A percentile compares a stretch with the other conserved stretches of the same genome.
phyloP scores from a whole-genome alignment of 345 rosid species.

The Corchorus capsularis region DNA sequence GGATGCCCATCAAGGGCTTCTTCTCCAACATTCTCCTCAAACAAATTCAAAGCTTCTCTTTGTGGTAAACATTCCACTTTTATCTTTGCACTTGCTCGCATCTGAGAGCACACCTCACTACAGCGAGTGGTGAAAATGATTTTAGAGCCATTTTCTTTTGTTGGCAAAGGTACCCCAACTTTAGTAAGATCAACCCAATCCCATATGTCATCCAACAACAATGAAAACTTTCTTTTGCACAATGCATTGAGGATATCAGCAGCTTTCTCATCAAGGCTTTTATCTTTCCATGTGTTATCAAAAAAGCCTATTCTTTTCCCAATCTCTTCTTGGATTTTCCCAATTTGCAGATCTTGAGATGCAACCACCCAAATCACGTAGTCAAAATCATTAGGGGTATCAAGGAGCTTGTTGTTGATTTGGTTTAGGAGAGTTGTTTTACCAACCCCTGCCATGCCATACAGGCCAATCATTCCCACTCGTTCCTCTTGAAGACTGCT shows the following conservation, averaged over 20 bases:
- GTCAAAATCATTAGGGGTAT: neutral
- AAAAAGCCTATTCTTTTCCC: neutral
- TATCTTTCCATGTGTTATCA: neutral
- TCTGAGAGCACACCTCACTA: conserved; percentile 16
- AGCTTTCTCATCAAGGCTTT: conserved; percentile 8
- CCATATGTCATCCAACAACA: conserved; percentile 33
- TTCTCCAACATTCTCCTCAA: conserved; percentile 16
- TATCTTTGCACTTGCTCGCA: conserved; percentile 18
- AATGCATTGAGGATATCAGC: neutral
- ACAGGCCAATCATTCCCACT: neutral
- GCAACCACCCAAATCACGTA: neutral
- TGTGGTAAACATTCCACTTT: conserved; percentile 11
- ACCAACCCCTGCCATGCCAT: conserved; percentile 21
- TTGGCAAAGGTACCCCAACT: conserved; percentile 21
- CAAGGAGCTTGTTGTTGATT: neutral
- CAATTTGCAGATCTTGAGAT: neutral
- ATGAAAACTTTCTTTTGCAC: conserved; percentile 10
- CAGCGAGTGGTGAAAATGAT: conserved; percentile 26
- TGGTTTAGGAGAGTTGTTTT: conserved; percentile 16
- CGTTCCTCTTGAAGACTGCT: neutral
- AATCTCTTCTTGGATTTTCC: conserved; percentile 4
- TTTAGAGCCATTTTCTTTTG: conserved; percentile 20
- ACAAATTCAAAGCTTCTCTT: conserved; percentile 16
- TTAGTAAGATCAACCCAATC: conserved; percentile 10
- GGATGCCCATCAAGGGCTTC: neutral